phyloP scores from a whole-genome alignment of 352 stramenopile species.

The Phytophthora multivora region DNA sequence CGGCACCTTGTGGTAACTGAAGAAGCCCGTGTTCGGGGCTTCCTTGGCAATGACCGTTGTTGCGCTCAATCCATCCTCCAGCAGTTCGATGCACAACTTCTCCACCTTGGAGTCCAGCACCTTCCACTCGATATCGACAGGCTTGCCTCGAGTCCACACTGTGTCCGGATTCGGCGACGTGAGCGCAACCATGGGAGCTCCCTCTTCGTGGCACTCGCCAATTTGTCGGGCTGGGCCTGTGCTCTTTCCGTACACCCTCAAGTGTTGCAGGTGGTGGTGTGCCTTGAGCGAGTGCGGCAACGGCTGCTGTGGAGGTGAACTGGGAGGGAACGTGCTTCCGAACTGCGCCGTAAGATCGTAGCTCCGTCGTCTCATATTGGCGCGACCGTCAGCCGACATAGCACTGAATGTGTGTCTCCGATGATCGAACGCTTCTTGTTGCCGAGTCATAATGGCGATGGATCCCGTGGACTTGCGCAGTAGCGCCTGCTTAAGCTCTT shows the following conservation, averaged over 20 bases:
- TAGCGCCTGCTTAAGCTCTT: constrained; percentile 29
- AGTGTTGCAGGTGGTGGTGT: constrained; percentile 51
- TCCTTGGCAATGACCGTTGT: constrained; percentile 66
- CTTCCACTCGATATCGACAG: constrained; percentile 76
- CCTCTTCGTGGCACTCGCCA: constrained; percentile 42
- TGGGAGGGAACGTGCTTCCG: constrained; percentile 34
- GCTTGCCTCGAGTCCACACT: constrained; percentile 76
- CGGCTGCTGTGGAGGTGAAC: constrained; percentile 6
- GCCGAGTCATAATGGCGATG: constrained; percentile 43
- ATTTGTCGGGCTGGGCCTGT: constrained; percentile 18
- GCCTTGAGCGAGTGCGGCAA: constrained; percentile 35
- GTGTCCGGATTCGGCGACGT: constrained; percentile 43
- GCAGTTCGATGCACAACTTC: constrained; percentile 67
- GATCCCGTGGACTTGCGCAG: constrained; percentile 39
- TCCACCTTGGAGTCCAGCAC: constrained; percentile 58
- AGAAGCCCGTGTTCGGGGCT: constrained; percentile 73
- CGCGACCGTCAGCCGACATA: constrained; percentile 49
- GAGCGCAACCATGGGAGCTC: constrained; percentile 46
- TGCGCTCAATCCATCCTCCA: constrained; percentile 64
- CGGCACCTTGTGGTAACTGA: constrained; percentile 76
- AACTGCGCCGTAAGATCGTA: constrained; percentile 46
- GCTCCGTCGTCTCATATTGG: constrained; percentile 49
- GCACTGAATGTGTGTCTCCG: constrained; percentile 49
- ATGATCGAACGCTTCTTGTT: constrained; percentile 45
- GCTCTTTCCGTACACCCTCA: constrained; percentile 60